Evolutionary conservation across 768 basidiomycete species (phyloP).

Genomic region (Suillus subaureus): DNA sequence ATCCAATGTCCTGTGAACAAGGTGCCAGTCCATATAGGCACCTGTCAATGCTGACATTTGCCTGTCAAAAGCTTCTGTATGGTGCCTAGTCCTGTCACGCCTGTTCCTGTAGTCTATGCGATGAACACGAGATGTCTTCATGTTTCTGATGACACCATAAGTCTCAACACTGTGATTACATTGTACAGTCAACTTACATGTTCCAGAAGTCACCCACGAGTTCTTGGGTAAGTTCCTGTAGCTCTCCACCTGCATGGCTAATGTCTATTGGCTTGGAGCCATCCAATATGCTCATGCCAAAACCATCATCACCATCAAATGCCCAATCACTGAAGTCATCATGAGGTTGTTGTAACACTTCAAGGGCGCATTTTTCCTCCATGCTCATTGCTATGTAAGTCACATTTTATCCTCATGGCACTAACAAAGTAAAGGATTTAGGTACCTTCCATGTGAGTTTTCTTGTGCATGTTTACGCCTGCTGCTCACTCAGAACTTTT

Average conservation of each 20-base stretch:
- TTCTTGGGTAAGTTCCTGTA: conserved; percentile 2
- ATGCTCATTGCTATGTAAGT: not conserved
- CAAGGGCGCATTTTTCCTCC: not conserved
- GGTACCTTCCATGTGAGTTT: not conserved
- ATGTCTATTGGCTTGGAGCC: conserved; percentile 2
- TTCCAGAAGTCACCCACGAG: conserved; percentile 4
- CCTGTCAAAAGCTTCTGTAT: not conserved
- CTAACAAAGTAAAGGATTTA: not conserved
- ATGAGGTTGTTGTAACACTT: not conserved
- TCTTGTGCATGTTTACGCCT: not conserved
- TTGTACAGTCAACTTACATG: not conserved
- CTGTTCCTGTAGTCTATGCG: not conserved
- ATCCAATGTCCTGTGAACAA: not conserved
- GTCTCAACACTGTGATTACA: not conserved
- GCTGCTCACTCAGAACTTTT: not conserved
- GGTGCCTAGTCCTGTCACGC: not conserved
- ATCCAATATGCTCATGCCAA: not conserved
- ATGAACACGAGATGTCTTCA: not conserved
- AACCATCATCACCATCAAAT: not conserved
- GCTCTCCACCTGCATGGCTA: conserved; percentile 11
- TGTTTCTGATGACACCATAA: not conserved
- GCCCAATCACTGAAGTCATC: not conserved
- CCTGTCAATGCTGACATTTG: not conserved
- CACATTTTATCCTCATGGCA: not conserved
- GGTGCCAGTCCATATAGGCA: conserved; percentile 6